Conservation (phyloP, 2,329 filamentous ascomycete genomes). For the Penicillium frequentans region DNA sequence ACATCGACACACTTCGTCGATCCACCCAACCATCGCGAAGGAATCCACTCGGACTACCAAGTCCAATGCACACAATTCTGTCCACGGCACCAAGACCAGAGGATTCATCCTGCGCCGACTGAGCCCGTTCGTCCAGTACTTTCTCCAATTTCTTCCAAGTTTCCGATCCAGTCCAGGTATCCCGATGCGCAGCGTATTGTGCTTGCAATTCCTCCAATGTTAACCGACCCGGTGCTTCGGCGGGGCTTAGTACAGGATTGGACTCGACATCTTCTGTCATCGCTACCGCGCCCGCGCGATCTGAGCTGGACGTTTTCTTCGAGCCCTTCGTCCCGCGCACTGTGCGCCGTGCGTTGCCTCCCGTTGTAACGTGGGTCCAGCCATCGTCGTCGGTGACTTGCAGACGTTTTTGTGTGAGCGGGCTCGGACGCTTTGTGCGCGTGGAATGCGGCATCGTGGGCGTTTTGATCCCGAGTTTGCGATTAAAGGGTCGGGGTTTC, state of each 20-base stretch:
- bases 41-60: slow-evolving; percentile 44
- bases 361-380: slow-evolving; percentile 46
- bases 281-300: background rate
- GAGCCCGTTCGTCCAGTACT: slow-evolving; percentile 3
- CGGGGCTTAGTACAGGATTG: slow-evolving; percentile 25
- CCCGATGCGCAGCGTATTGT: slow-evolving; percentile 30
- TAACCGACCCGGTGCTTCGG: slow-evolving; percentile 36
- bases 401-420: slow-evolving; percentile 31
- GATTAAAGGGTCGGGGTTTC: background rate
- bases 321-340: slow-evolving; percentile 11
- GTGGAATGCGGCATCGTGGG: slow-evolving; percentile 35
- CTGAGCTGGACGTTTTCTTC: background rate
- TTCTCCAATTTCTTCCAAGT: slow-evolving; percentile 25
- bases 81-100: slow-evolving; percentile 14
- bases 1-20: slow-evolving; percentile 40
- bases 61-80: slow-evolving; percentile 39
- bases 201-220: slow-evolving; percentile 32
- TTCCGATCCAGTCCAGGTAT: slow-evolving; percentile 31
- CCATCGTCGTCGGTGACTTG: slow-evolving; percentile 41
- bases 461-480: background rate
- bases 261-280: background rate
- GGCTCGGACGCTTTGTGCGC: slow-evolving; percentile 26
- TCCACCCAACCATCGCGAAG: slow-evolving; percentile 45
- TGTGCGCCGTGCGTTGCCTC: slow-evolving; percentile 27
- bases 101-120: background rate